Evolutionary conservation across 345 rosid species (phyloP).

Genomic region (Punica granatum): DNA sequence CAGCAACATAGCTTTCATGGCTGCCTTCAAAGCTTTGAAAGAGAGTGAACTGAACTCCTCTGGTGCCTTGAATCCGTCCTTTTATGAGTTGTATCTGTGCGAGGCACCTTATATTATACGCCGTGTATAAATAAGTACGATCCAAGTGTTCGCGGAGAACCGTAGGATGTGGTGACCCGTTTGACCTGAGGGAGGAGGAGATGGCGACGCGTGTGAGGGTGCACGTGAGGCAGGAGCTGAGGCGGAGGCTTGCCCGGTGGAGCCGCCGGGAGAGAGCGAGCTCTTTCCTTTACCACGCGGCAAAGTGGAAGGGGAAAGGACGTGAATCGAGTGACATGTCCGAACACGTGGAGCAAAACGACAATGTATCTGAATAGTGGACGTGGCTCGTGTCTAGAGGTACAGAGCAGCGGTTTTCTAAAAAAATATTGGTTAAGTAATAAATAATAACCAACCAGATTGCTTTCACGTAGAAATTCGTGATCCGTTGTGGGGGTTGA

Average conservation of each 20-base stretch:
- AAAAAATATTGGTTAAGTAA: too few species aligned
- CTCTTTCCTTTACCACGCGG: conserved; percentile 1
- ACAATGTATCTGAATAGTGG: neutral
- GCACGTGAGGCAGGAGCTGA: conserved; percentile 24
- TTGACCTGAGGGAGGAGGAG: conserved; percentile 21
- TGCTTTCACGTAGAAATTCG: too few species aligned
- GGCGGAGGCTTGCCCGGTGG: conserved; percentile 27
- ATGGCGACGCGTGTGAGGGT: conserved; percentile 27
- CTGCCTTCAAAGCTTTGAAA: neutral
- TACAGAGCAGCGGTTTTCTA: too few species aligned
- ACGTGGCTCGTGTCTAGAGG: neutral
- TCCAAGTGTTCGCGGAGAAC: conserved; percentile 21
- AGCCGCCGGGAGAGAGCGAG: conserved; percentile 12
- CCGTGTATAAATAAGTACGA: conserved; percentile 4
- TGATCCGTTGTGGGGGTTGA: too few species aligned
- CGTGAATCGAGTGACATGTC: neutral
- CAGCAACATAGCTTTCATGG: conserved; percentile 47
- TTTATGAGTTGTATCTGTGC: neutral
- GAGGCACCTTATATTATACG: neutral
- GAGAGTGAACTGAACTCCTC: neutral
- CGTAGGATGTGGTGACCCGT: conserved; percentile 38
- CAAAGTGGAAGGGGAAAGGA: neutral
- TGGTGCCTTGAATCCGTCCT: neutral
- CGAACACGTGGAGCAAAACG: neutral
- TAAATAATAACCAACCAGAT: too few species aligned